Evolutionary conservation across 345 rosid genomes (phyloP).

Genomic region (Populus pruinosa): DNA sequence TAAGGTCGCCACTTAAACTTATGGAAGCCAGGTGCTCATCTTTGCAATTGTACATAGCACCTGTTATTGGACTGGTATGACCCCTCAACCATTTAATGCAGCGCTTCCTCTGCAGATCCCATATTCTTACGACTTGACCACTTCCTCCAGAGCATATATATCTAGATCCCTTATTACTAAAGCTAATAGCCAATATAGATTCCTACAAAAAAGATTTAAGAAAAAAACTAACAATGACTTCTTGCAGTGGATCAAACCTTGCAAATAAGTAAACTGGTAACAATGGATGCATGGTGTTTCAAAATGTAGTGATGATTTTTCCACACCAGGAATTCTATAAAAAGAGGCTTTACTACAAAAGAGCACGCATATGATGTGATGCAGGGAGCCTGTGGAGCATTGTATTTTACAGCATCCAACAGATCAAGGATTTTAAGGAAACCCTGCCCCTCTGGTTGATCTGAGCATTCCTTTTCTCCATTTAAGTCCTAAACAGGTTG

Average conservation of each 20-base stretch:
- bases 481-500: background rate
- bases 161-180: slow-evolving; percentile 85
- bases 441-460: background rate
- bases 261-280: background rate
- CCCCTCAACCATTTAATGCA: slow-evolving; percentile 95
- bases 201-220: slow-evolving; percentile 47
- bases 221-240: slow-evolving; percentile 3
- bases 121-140: slow-evolving; percentile 84
- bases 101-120: slow-evolving; percentile 93
- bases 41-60: slow-evolving; percentile 92
- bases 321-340: background rate
- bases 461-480: background rate
- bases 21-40: slow-evolving; percentile 97
- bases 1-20: slow-evolving; percentile 81
- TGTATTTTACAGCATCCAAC: background rate
- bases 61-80: slow-evolving; percentile 75
- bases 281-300: background rate
- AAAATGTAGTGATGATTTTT: background rate
- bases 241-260: slow-evolving; percentile 3
- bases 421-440: background rate
- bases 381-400: background rate
- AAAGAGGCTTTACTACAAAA: background rate
- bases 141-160: slow-evolving; percentile 94
- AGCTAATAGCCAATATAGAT: slow-evolving; percentile 73
- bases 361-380: background rate